phyloP scores from a whole-genome alignment of 306 rosid species.

The Cotoneaster glaucophyllus region DNA sequence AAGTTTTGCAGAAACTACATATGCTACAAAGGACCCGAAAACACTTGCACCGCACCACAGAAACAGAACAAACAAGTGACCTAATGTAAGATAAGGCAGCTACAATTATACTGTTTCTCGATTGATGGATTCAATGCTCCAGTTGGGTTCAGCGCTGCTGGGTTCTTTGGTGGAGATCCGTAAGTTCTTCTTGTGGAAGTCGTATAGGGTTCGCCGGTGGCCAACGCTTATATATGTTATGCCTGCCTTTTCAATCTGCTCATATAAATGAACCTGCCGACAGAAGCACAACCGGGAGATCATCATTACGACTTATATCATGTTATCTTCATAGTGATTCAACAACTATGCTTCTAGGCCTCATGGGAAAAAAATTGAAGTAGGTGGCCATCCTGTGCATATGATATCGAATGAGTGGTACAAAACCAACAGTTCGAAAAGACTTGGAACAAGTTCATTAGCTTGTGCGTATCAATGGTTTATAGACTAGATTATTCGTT shows the following conservation, averaged over 20 bases:
- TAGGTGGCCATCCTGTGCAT: background rate
- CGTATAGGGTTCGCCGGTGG: slow-evolving; percentile 59
- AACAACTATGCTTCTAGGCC: too few species aligned
- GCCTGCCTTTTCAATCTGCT: slow-evolving; percentile 57
- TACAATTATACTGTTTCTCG: slow-evolving; percentile 25
- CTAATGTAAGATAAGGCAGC: too few species aligned
- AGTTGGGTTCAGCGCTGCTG: slow-evolving; percentile 30
- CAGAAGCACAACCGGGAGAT: slow-evolving; percentile 5
- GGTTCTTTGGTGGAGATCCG: slow-evolving; percentile 45
- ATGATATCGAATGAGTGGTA: background rate
- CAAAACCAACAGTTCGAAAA: background rate
- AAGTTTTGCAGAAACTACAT: background rate
- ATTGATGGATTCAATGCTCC: slow-evolving; percentile 48
- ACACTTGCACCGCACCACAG: background rate
- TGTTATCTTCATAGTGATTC: background rate
- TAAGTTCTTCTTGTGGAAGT: slow-evolving; percentile 49
- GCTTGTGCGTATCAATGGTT: background rate
- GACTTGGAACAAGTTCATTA: background rate
- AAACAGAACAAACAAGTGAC: too few species aligned
- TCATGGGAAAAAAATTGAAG: too few species aligned
- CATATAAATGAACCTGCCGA: slow-evolving; percentile 70
- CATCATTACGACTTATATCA: background rate
- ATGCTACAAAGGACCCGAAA: background rate
- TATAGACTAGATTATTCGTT: background rate
- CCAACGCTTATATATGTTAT: slow-evolving; percentile 82